These are phyloP conservation scores for Daldinia sp. DNA, from an alignment of 2,329 filamentous ascomycete genomes.

Conservation along the genomic window DNA sequence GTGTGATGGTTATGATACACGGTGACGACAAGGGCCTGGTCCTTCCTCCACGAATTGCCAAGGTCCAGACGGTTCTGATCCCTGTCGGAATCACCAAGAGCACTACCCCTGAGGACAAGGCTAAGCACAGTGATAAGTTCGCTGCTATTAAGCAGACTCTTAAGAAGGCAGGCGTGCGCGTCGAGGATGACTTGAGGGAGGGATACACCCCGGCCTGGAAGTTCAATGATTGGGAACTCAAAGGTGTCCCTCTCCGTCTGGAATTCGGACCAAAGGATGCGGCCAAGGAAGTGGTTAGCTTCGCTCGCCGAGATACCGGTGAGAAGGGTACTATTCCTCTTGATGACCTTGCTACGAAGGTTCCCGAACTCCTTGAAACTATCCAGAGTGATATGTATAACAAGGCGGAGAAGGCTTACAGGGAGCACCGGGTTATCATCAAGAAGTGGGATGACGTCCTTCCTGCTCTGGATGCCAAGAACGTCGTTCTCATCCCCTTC, in stretches of 20 bases:
- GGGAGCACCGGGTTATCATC: slow-evolving; percentile 82
- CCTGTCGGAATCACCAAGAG: slow-evolving; percentile 94
- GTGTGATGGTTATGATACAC: slow-evolving; percentile 99
- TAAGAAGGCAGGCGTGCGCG: slow-evolving; percentile 78
- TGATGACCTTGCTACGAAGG: slow-evolving; percentile 75
- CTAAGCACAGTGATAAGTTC: slow-evolving; percentile 80
- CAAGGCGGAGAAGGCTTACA: slow-evolving; percentile 83
- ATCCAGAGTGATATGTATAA: slow-evolving; percentile 87
- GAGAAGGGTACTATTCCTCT: slow-evolving; percentile 86
- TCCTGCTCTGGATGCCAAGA: slow-evolving; percentile 90
- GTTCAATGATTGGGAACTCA: slow-evolving; percentile 99
- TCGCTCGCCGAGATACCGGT: slow-evolving; percentile 86
- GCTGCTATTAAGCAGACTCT: slow-evolving; percentile 77
- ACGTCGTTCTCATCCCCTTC: slow-evolving; percentile 91
- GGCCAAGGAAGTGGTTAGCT: slow-evolving; percentile 85
- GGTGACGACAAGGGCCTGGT: slow-evolving; percentile 96
- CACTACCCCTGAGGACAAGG: slow-evolving; percentile 81
- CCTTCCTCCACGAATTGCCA: slow-evolving; percentile 89
- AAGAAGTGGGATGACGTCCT: slow-evolving; percentile 93
- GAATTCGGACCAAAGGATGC: slow-evolving; percentile 97
- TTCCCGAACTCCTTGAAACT: slow-evolving; percentile 85
- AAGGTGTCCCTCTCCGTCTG: slow-evolving; percentile 91
- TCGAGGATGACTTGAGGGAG: slow-evolving; percentile 86
- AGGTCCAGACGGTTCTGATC: slow-evolving; percentile 86
- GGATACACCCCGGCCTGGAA: slow-evolving; percentile 97